These are phyloP conservation scores for Colletotrichum navitas DNA, from an alignment of 2,329 filamentous ascomycete genomes.

Conservation along the genomic window DNA sequence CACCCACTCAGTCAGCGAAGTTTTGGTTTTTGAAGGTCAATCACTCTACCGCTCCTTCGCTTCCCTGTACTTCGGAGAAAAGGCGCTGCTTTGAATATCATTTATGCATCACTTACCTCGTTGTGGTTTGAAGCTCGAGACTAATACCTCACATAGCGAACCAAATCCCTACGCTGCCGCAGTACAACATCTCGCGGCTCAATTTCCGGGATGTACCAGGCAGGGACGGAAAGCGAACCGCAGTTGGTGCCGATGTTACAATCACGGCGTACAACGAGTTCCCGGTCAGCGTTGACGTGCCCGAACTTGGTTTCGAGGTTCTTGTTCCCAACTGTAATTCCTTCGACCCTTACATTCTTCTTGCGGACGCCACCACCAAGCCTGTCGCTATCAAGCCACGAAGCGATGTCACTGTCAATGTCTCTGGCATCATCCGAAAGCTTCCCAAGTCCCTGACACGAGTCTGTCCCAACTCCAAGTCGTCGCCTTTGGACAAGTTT, in stretches of 20 bases:
- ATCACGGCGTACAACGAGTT: slow-evolving; percentile 81
- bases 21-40: slow-evolving; percentile 86
- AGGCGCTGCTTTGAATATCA: slow-evolving; percentile 53
- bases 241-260: slow-evolving; percentile 84
- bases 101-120: slow-evolving; percentile 36
- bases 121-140: slow-evolving; percentile 2
- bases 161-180: slow-evolving; percentile 81
- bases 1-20: slow-evolving; percentile 79
- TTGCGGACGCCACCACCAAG: slow-evolving; percentile 81
- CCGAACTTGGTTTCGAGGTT: slow-evolving; percentile 85
- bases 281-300: slow-evolving; percentile 81
- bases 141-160: slow-evolving; percentile 62
- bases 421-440: slow-evolving; percentile 77
- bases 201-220: slow-evolving; percentile 79
- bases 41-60: slow-evolving; percentile 74
- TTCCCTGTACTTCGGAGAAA: slow-evolving; percentile 72
- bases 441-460: slow-evolving; percentile 80
- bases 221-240: slow-evolving; percentile 64
- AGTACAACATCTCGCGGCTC: slow-evolving; percentile 85
- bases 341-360: slow-evolving; percentile 78
- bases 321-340: slow-evolving; percentile 84
- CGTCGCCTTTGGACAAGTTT: slow-evolving; percentile 87
- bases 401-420: slow-evolving; percentile 75
- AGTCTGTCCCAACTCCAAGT: slow-evolving; percentile 79
- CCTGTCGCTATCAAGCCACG: slow-evolving; percentile 76